Evolutionary conservation across 2,329 filamentous ascomycete genomes (phyloP), one percentile per base, ranked within the genome.

Genomic region (Colletotrichum viniferum): DNA sequence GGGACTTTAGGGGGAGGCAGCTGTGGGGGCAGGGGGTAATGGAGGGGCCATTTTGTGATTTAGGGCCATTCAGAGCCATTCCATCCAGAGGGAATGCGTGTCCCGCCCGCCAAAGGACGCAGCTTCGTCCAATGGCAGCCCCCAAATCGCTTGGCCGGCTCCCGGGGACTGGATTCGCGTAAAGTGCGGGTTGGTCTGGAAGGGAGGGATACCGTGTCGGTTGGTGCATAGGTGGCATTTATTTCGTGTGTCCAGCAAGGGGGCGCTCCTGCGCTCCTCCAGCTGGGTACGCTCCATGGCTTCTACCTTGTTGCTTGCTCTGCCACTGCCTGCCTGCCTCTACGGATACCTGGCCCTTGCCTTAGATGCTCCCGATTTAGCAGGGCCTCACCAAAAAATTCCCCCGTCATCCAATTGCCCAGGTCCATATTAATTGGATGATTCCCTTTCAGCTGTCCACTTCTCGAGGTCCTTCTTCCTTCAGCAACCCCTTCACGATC

Each of bases 161-260:
- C 52, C 67, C 30, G 36, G 60, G 65, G 32, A 61, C 65, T 14
- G 28, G 69, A 58, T 76, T 73, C 73, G 70, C 70, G 73, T 76
- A 69, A 69, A 76, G 73, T 73, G 70, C 65, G 60, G 69, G 70
- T 63, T 43, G 68, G 61, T 43, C 62, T 68, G 55, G 56, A 75
- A 76, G 73, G 73, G 67, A 71, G 69, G 74, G 60, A 75, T 68
- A 65, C 64, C 69, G 70, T 64, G 69, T 73, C 70, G 65, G 58
- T 77, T 77, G 68, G 74, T 77, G 74, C 74, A 77, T 77, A 77
- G 68, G 72, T 77, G 74, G 72, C 74, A 75, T 75, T 77, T 77
- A 77, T 64, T 70, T 71, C 71, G 71, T 65, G 71, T 65, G 55
- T 58, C 65, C 61, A 72, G 71, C 71, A 71, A 76, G 73, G 73